Evolutionary conservation across 495 filamentous ascomycete genomes (phyloP).

Genomic region (Neurospora sp.): DNA sequence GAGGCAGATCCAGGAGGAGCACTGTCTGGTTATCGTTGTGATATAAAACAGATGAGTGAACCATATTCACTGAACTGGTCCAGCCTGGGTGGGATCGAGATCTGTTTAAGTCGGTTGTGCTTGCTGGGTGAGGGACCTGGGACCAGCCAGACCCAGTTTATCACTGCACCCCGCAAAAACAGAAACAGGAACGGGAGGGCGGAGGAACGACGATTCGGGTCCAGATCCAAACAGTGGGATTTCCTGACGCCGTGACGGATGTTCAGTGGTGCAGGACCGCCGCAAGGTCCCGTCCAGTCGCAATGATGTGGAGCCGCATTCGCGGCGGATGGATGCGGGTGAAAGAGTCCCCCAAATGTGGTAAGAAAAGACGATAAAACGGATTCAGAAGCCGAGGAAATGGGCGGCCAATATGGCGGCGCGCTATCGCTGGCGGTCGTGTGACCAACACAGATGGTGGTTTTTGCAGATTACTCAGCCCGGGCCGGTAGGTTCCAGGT

Average conservation of each 20-base stretch:
- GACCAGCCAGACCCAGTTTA: neutral
- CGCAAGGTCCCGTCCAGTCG: neutral
- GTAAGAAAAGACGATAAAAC: neutral
- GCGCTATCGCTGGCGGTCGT: neutral
- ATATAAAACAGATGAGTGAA: conserved; percentile 29
- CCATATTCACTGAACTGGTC: neutral
- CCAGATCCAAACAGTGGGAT: neutral
- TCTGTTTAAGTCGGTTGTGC: neutral
- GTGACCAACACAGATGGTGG: neutral
- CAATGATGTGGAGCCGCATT: neutral
- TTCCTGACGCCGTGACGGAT: neutral
- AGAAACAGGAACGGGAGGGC: neutral
- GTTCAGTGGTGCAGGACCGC: neutral
- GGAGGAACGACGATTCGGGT: neutral
- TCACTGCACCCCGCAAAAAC: neutral
- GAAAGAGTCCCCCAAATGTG: neutral
- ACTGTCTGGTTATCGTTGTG: conserved; percentile 24
- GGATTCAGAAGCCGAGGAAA: neutral
- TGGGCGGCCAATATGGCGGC: neutral
- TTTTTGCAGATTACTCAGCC: neutral
- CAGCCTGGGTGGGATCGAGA: neutral
- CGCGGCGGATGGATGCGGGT: neutral
- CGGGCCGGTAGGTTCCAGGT: neutral
- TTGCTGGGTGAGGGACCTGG: neutral
- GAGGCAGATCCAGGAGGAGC: conserved; percentile 34